Percentiles rank a stretch among this genome's conserved stretches.
Conservation (phyloP, 192 early-diverging fungal genomes). For the Backusella psychrophila region DNA sequence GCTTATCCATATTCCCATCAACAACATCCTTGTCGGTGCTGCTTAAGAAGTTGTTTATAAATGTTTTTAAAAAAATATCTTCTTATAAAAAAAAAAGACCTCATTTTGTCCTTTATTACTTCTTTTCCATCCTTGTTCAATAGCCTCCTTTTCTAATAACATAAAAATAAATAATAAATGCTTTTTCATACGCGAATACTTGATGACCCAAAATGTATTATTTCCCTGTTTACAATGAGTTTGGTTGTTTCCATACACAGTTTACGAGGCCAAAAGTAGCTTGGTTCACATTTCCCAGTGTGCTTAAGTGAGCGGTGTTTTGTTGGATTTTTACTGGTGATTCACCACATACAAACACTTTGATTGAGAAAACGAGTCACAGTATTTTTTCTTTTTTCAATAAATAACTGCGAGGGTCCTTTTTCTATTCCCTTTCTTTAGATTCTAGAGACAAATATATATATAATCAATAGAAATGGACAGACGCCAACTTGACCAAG, state of each 20-base stretch:
- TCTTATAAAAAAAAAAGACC: not conserved
- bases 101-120: not conserved
- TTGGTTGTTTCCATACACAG: no score
- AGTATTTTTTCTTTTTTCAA: not conserved
- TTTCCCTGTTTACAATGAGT: not conserved
- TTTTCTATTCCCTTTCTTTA: not conserved
- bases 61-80: not conserved
- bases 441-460: not conserved
- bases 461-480: not conserved
- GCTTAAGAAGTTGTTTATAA: conserved; percentile 31
- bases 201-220: not conserved
- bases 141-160: not conserved
- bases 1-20: conserved; percentile 99
- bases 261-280: not conserved
- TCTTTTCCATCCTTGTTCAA: conserved; percentile 1
- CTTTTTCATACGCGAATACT: not conserved
- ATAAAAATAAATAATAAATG: not conserved
- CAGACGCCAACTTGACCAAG: conserved; percentile 28
- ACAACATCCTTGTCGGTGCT: conserved; percentile 94
- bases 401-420: conserved; percentile 1
- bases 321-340: not conserved
- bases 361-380: not conserved
- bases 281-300: not conserved
- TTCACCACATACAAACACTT: not conserved
- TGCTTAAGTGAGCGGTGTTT: not conserved